Base-by-base conservation (phyloP, 768 basidiomycete genomes). In the Lentinula raphanica region DNA sequence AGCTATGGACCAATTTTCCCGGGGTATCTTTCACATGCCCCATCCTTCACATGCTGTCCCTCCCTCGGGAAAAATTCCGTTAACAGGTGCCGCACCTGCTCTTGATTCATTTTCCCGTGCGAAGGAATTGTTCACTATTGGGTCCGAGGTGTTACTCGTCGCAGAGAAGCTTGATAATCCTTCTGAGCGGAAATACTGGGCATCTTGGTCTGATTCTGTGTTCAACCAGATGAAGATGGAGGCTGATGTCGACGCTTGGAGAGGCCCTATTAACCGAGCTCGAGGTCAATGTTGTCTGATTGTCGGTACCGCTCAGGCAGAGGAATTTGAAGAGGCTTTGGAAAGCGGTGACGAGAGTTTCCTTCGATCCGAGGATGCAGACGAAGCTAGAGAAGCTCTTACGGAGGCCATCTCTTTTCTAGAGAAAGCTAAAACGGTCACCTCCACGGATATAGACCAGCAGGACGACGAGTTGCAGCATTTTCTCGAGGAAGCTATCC, bases 1-100 rank as follows among this genome's bases (percentile, higher is more conserved):
- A 31, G 85, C 87, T 7, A 82, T 84, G 73, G 87, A 87, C 67
- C 86, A 87, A 60, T 86, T 87, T 65, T 80, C 80, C 5, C 74
- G 85, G 21, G 87, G 85, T 5, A 86, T 87, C 58, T 82, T 88
- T 66, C 82, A 86, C 66, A 86, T 87, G 86, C 87, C 86, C 1
- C 84, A 83, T 62, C 75, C 73, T 6, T 66, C 68, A 19, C 69
- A 70, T 53, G 42, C 65, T 5, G 44, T 46, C 17, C 42, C 58
- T n/a, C 61, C 63, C 49, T 53, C 46, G 31, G 55, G 61, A 50
- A 25, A 62, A 54, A 45, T 60, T 6, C 56, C 58, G 19, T 51
- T 58, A 19, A 49, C 63, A 32, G 50, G 45, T 57, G 56, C 29
- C 25, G 46, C 45, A 9, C 29, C 45, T 28, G 46, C 45, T 46